A percentile compares a stretch with the other conserved stretches of the same genome.
phyloP scores from a whole-genome alignment of 805 yeast species.

The Wickerhamomyces chambardii region DNA sequence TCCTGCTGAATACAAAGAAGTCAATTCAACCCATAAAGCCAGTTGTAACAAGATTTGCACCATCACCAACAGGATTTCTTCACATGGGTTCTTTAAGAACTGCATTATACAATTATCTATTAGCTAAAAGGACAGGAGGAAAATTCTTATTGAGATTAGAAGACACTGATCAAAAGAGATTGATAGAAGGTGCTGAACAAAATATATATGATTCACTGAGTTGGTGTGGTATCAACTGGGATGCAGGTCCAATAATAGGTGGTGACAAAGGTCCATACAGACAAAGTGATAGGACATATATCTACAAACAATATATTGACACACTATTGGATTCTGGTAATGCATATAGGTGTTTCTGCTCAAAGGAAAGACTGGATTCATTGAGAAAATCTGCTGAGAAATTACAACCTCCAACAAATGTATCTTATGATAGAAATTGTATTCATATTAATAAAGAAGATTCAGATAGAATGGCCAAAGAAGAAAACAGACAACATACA shows the following conservation, averaged over 20 bases:
- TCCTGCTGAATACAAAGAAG: no score
- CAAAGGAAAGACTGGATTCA: conserved; percentile 63
- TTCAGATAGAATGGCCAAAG: conserved; percentile 24
- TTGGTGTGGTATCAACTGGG: conserved; percentile 72
- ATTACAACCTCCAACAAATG: conserved; percentile 83
- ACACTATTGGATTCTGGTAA: conserved; percentile 49
- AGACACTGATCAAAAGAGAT: conserved; percentile 83
- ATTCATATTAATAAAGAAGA: conserved; percentile 32
- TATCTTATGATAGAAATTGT: conserved; percentile 86
- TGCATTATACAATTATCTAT: conserved; percentile 79
- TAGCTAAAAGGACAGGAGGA: conserved; percentile 77
- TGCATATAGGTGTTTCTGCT: conserved; percentile 85
- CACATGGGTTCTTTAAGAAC: conserved; percentile 93
- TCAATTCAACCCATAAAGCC: conserved; percentile 44
- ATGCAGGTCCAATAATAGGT: conserved; percentile 63
- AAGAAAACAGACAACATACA: conserved; percentile 33
- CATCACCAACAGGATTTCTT: conserved; percentile 95
- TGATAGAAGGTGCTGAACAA: conserved; percentile 76
- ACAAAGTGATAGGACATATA: conserved; percentile 70
- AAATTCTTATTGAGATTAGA: conserved; percentile 76
- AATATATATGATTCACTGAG: conserved; percentile 65
- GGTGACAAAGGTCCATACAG: conserved; percentile 61
- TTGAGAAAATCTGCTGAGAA: conserved; percentile 67
- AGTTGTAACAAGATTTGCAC: conserved; percentile 90
- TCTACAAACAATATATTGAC: conserved; percentile 56